Conservation (phyloP, 441 rosid genomes). For the Oxalis stricta region DNA sequence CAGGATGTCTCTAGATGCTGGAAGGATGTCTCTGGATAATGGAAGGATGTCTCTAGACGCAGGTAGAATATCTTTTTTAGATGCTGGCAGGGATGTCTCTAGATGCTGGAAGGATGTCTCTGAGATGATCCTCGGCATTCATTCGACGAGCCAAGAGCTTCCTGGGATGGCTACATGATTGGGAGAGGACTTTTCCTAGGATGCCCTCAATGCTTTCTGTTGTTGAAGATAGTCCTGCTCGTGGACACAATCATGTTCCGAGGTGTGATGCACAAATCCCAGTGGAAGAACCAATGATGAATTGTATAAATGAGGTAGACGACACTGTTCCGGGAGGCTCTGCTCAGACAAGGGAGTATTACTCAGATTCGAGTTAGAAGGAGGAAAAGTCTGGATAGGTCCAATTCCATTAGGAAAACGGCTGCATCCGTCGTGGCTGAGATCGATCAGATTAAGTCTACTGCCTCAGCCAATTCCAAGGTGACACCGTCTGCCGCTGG, state of each 20-base stretch:
- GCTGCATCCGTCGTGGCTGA: constrained; percentile 82
- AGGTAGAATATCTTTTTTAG: constrained; percentile 90
- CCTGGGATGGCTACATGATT: constrained; percentile 87
- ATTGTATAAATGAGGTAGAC: constrained; percentile 25
- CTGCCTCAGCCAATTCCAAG: constrained; percentile 49
- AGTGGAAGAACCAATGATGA: constrained; percentile 50
- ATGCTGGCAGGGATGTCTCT: constrained; percentile 72
- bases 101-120: constrained; percentile 26
- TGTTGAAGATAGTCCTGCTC: constrained; percentile 74
- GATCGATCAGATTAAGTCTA: constrained; percentile 62
- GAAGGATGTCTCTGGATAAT: constrained; percentile 80
- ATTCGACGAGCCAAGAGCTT: constrained; percentile 89
- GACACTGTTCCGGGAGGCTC: constrained; percentile 79
- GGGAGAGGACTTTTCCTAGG: constrained; percentile 50
- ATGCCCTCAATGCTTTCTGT: constrained; percentile 88
- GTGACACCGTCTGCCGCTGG: constrained; percentile 62
- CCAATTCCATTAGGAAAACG: constrained; percentile 71
- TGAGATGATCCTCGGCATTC: constrained; percentile 77
- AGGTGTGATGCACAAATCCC: constrained; percentile 86
- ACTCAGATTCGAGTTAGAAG: constrained; percentile 77
- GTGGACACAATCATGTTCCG: constrained; percentile 31
- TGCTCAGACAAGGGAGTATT: constrained; percentile 83
- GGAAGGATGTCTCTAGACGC: constrained; percentile 95
- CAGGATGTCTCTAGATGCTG: constrained; percentile 66
- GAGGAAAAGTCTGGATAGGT: constrained; percentile 84